Evolutionary conservation across 2,329 filamentous ascomycete species (phyloP), one percentile per base, ranked within the genome.

Genomic region (Trichophyton verrucosum): DNA sequence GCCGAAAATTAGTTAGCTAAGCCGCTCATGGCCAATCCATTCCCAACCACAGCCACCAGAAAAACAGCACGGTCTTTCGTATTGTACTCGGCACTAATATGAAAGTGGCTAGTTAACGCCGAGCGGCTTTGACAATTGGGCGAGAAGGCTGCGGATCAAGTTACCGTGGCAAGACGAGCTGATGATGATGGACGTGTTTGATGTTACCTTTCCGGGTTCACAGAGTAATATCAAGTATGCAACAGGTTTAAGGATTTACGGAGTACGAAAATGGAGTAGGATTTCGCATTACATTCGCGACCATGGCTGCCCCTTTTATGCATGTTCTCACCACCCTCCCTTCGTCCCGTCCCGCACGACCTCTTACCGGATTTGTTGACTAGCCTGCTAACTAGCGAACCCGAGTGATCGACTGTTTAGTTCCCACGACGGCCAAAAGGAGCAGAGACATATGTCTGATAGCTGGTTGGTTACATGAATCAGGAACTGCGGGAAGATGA

Each of bases 141-240:
- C 51, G 33, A 55, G 30, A 36, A 22, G 20, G 15, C 17, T n/a
- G 17, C 51, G 51, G n/a, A 36, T 55, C 13, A 33, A 33, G 24
- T 55, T 55, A 33, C 51, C 51, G 51, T 36, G 15, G 51, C 51
- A 55, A 55, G 51, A 55, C 51, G 51, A 55, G 51, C 51, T 53
- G 51, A 55, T 44, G 15, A 20, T 44, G 15, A 44, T 55, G 22
- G 49, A 30, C 30, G 20, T 36, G 51, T 55, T 55, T 55, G 51
- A 55, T 55, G 51, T 36, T 55, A 55, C 51, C 11, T 55, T 55
- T 30, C 27, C 8, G 15, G 22, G 24, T 53, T 53, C 49, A 22
- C 51, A 44, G 40, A 17, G 33, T 38, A 44, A 36, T 33, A 33
- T 55, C 8, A 51, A 15, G 33, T 27, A 17, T 55, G 51, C 30